These are phyloP conservation scores for Diplodia corticola DNA, from an alignment of 2,329 filamentous ascomycete species.

Conservation along the genomic window DNA sequence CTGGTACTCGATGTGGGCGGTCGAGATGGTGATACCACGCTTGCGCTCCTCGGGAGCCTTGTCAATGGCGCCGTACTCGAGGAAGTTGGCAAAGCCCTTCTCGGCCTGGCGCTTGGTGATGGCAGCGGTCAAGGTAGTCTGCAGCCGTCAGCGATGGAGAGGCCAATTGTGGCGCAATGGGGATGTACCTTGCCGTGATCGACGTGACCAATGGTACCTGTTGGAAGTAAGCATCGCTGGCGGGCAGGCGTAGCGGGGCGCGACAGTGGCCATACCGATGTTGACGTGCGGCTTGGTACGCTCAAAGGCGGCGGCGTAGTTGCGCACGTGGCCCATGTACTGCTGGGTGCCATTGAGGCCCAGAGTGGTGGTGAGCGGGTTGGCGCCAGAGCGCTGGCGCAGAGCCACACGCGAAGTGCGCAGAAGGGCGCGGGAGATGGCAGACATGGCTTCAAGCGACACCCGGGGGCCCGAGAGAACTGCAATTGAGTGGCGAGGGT, in stretches of 20 bases:
- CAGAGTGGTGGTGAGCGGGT: slow-evolving; percentile 73
- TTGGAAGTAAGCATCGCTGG: slow-evolving; percentile 25
- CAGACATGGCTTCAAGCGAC: slow-evolving; percentile 65
- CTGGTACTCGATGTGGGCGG: slow-evolving; percentile 96
- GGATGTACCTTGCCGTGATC: slow-evolving; percentile 91
- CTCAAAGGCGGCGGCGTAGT: slow-evolving; percentile 69
- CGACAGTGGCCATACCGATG: slow-evolving; percentile 65
- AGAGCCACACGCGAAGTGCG: slow-evolving; percentile 78
- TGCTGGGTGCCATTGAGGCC: slow-evolving; percentile 63
- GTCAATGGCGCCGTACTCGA: slow-evolving; percentile 97
- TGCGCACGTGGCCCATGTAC: slow-evolving; percentile 64
- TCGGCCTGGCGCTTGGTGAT: slow-evolving; percentile 98
- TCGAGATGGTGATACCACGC: slow-evolving; percentile 99
- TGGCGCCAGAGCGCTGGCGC: slow-evolving; percentile 63
- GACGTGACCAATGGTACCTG: slow-evolving; percentile 97
- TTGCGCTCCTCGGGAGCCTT: slow-evolving; percentile 99
- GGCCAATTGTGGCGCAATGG: slow-evolving; percentile 22
- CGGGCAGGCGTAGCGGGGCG: not conserved
- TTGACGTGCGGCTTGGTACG: slow-evolving; percentile 97
- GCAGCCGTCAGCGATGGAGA: slow-evolving; percentile 28
- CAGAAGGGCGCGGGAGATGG: slow-evolving; percentile 78
- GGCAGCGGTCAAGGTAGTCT: slow-evolving; percentile 97
- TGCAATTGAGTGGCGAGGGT: slow-evolving; percentile 31
- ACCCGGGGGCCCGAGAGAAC: slow-evolving; percentile 21
- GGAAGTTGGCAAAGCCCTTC: slow-evolving; percentile 90